Conservation (phyloP, 192 early-diverging fungal genomes). For the Geranomyces michiganensis region DNA sequence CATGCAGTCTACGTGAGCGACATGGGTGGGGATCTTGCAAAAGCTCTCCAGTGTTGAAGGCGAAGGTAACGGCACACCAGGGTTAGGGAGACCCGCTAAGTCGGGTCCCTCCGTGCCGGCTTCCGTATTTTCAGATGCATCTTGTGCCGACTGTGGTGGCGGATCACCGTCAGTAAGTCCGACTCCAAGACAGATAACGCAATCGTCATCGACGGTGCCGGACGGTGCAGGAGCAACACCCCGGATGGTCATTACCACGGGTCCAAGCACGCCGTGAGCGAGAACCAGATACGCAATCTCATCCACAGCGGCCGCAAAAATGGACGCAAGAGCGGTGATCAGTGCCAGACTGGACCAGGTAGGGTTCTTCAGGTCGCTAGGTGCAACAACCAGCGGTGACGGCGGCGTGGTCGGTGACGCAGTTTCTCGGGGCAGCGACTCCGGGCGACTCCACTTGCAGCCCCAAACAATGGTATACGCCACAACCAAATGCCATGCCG, state of each 20-base stretch:
- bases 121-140: too few species aligned
- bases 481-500: slow-evolving; percentile 12
- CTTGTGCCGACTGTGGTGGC: not conserved
- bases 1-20: slow-evolving; percentile 29
- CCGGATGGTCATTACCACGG: slow-evolving; percentile 9
- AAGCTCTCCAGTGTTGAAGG: slow-evolving; percentile 6
- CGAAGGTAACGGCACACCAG: not conserved
- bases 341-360: not conserved
- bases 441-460: not conserved
- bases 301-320: slow-evolving; percentile 11
- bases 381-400: too few species aligned
- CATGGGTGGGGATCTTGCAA: slow-evolving; percentile 23
- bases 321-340: not conserved
- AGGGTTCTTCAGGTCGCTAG: too few species aligned
- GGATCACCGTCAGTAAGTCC: slow-evolving; percentile 3
- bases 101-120: not conserved
- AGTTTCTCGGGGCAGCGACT: not conserved
- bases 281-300: slow-evolving; percentile 10
- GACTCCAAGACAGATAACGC: slow-evolving; percentile 21
- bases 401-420: too few species aligned
- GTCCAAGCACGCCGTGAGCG: slow-evolving; percentile 1
- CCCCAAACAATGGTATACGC: slow-evolving; percentile 16
- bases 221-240: not conserved
- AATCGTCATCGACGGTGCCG: slow-evolving; percentile 10
- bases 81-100: not conserved